phyloP scores from a whole-genome alignment of 768 basidiomycete genomes.

The Myochromella boudieri region DNA sequence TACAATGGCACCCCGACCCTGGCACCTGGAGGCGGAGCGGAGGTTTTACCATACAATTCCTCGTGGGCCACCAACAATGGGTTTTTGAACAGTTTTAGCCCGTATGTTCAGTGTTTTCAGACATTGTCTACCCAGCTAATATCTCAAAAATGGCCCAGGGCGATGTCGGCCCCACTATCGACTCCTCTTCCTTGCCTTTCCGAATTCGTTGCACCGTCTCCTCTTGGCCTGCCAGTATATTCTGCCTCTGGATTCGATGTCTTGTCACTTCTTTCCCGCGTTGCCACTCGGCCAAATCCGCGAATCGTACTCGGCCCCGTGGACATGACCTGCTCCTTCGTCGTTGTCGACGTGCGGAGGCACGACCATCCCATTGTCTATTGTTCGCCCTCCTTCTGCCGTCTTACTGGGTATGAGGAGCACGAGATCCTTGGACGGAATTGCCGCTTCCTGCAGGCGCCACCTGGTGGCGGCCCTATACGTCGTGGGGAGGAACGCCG shows the following conservation, averaged over 20 bases:
- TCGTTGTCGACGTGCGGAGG: conserved; percentile 81
- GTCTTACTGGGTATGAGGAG: conserved; percentile 73
- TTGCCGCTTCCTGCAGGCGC: conserved; percentile 89
- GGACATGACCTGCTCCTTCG: conserved; percentile 89
- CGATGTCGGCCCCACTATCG: conserved; percentile 1
- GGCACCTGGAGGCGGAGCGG: conserved; percentile 72
- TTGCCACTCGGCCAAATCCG: conserved; percentile 73
- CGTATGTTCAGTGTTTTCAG: conserved; percentile 3
- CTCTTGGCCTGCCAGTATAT: conserved; percentile 64
- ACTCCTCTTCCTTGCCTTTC: conserved; percentile 6
- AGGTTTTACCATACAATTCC: conserved; percentile 56
- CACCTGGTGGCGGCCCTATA: conserved; percentile 50
- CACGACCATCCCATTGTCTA: conserved; percentile 89
- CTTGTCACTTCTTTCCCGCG: conserved; percentile 75
- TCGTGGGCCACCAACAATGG: conserved; percentile 54
- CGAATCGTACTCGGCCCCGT: conserved; percentile 84
- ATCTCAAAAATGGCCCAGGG: neutral
- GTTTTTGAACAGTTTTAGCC: conserved; percentile 22
- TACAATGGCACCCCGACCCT: conserved; percentile 56
- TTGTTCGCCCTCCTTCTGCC: conserved; percentile 81
- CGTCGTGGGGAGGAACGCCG: conserved; percentile 40
- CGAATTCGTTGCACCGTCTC: conserved; percentile 29
- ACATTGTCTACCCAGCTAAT: no score
- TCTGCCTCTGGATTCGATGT: conserved; percentile 91
- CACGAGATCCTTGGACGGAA: conserved; percentile 84